Conservation (phyloP, 2,329 filamentous ascomycete species). For the Microsporum audouinii region DNA sequence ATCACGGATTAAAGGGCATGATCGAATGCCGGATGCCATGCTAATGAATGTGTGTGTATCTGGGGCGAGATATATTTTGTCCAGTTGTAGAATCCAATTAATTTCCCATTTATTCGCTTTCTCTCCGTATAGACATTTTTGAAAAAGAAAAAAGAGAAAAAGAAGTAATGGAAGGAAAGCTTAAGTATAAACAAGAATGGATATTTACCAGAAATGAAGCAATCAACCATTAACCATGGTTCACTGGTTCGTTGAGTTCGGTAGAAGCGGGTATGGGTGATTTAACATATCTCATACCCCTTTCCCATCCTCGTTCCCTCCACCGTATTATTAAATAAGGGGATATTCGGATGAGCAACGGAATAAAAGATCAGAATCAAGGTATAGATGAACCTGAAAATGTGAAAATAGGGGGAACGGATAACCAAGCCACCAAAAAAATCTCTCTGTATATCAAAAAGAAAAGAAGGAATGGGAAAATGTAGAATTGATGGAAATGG, state of each 20-base stretch:
- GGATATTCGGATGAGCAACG: not conserved
- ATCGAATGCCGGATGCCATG: not conserved
- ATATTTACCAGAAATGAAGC: not conserved
- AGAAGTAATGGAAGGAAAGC: not conserved
- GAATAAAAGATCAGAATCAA: not conserved
- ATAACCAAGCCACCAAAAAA: not conserved
- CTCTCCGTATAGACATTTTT: not conserved
- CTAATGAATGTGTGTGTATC: not conserved
- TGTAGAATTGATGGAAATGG: not conserved
- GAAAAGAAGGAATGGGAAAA: not conserved
- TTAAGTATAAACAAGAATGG: slow-evolving; percentile 1
- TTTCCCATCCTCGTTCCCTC: not conserved
- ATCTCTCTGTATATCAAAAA: not conserved
- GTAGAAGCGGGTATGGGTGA: not conserved
- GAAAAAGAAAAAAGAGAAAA: not conserved
- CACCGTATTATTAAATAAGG: slow-evolving; percentile 1
- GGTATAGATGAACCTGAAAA: not conserved
- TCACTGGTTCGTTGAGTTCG: not conserved
- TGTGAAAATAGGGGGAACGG: not conserved
- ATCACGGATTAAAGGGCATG: not conserved
- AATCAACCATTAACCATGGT: not conserved
- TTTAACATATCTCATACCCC: not conserved
- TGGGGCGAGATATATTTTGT: not conserved
- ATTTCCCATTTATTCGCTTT: not conserved
- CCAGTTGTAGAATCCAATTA: not conserved